Conservation (phyloP, 1,139 yeast genomes). For the Ogataea hybrid region DNA sequence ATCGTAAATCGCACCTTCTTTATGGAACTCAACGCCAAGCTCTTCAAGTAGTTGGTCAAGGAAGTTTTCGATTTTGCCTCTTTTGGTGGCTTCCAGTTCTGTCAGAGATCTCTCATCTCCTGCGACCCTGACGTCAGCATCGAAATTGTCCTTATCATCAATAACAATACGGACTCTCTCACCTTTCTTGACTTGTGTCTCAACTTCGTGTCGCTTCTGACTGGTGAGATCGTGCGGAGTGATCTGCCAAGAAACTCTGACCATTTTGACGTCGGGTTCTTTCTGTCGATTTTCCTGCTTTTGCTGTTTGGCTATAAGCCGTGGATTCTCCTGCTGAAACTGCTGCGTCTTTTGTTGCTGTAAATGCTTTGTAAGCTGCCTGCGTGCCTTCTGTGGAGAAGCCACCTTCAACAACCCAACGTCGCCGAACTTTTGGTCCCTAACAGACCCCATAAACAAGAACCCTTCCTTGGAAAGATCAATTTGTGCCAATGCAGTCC, state of each 20-base stretch:
- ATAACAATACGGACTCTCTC: slow-evolving; percentile 37
- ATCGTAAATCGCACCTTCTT: slow-evolving; percentile 21
- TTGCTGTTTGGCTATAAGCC: slow-evolving; percentile 16
- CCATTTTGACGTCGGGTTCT: slow-evolving; percentile 35
- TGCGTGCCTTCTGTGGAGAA: slow-evolving; percentile 35
- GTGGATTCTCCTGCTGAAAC: slow-evolving; percentile 16
- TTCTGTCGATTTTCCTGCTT: slow-evolving; percentile 20
- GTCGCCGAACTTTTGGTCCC: slow-evolving; percentile 14
- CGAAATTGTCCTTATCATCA: slow-evolving; percentile 30
- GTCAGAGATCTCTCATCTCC: slow-evolving; percentile 11
- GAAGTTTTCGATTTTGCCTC: slow-evolving; percentile 19
- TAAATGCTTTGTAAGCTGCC: slow-evolving; percentile 38
- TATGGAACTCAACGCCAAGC: slow-evolving; percentile 12
- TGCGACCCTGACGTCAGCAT: slow-evolving; percentile 15
- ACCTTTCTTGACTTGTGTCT: slow-evolving; percentile 38
- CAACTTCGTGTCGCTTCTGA: slow-evolving; percentile 44
- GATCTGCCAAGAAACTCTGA: slow-evolving; percentile 46
- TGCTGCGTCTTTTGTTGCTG: slow-evolving; percentile 24
- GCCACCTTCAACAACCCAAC: slow-evolving; percentile 37
- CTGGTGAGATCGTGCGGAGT: slow-evolving; percentile 39
- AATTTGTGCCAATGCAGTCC: slow-evolving; percentile 16
- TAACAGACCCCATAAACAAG: slow-evolving; percentile 16
- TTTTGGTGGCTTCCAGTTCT: slow-evolving; percentile 24
- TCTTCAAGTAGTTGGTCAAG: slow-evolving; percentile 16
- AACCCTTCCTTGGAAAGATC: slow-evolving; percentile 25